Evolutionary conservation across 345 rosid genomes (phyloP).

Genomic region (Rubroshorea leprosula): DNA sequence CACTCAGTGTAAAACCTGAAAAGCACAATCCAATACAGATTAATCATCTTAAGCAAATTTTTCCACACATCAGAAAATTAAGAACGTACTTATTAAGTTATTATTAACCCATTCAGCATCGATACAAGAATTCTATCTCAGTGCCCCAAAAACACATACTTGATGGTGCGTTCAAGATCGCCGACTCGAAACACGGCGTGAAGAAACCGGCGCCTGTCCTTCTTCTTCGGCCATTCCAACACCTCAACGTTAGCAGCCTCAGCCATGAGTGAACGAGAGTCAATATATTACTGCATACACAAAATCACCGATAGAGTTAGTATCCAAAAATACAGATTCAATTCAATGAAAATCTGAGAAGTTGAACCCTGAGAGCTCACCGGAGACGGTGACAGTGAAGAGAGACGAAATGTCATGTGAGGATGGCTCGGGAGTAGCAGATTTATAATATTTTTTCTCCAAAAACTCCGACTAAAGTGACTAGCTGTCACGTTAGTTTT

Average conservation of each 20-base stretch:
- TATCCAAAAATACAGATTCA: neutral
- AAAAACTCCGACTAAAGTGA: too few species aligned
- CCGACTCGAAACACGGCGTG: slow-evolving; percentile 91
- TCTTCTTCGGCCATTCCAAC: slow-evolving; percentile 84
- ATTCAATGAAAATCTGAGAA: neutral
- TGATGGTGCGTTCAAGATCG: slow-evolving; percentile 82
- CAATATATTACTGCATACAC: neutral
- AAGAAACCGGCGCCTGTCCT: slow-evolving; percentile 80
- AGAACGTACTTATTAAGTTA: too few species aligned
- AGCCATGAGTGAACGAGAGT: slow-evolving; percentile 33
- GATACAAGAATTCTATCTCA: neutral
- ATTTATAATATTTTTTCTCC: too few species aligned
- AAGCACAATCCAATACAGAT: slow-evolving; percentile 1
- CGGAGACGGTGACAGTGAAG: neutral
- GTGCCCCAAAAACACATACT: slow-evolving; percentile 28
- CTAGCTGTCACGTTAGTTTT: too few species aligned
- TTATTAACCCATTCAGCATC: too few species aligned
- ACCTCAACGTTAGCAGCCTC: slow-evolving; percentile 54
- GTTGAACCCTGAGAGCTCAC: neutral
- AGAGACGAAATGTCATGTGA: too few species aligned
- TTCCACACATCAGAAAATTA: neutral
- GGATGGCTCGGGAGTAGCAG: too few species aligned
- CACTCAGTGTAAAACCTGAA: slow-evolving; percentile 83
- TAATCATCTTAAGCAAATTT: too few species aligned
- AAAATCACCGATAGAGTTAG: too few species aligned